These are phyloP conservation scores for Lactifluus rugatus DNA, from an alignment of 768 basidiomycete genomes.

Conservation along the genomic window DNA sequence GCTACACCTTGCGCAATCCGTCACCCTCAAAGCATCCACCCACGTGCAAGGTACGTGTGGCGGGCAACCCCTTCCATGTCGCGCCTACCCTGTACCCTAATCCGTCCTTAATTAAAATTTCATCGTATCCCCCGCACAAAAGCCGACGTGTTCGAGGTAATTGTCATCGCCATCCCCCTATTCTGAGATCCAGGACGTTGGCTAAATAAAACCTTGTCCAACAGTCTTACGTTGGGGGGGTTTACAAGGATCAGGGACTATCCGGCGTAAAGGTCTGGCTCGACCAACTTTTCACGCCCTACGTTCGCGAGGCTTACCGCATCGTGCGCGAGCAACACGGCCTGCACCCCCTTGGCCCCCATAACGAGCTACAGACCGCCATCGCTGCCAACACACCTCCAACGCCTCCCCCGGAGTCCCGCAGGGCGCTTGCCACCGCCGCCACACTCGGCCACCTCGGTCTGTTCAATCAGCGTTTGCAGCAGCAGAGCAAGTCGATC, in stretches of 20 bases:
- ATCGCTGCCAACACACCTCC: slow-evolving; percentile 17
- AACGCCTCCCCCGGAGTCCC: slow-evolving; percentile 13
- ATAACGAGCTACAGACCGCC: slow-evolving; percentile 23
- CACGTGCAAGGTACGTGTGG: slow-evolving; percentile 56
- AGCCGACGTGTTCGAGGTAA: slow-evolving; percentile 78
- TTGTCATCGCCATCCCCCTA: neutral
- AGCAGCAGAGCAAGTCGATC: slow-evolving; percentile 44
- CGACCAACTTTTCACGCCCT: slow-evolving; percentile 51
- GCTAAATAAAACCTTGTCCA: neutral
- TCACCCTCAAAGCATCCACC: slow-evolving; percentile 56
- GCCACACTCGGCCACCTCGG: slow-evolving; percentile 55
- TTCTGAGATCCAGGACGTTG: neutral
- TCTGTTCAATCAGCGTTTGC: slow-evolving; percentile 70
- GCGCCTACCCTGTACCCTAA: slow-evolving; percentile 4
- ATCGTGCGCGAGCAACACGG: slow-evolving; percentile 59
- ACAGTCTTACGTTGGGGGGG: slow-evolving; percentile 72
- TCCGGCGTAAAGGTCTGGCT: slow-evolving; percentile 50
- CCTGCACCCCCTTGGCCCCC: slow-evolving; percentile 36
- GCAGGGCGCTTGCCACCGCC: slow-evolving; percentile 8
- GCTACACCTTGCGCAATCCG: slow-evolving; percentile 62
- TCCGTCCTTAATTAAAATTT: neutral
- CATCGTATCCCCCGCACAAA: slow-evolving; percentile 1
- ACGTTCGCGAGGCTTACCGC: slow-evolving; percentile 49
- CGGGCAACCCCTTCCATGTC: neutral
- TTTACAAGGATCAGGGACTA: slow-evolving; percentile 64